Conservation (phyloP, 768 basidiomycete genomes). For the Paxillus rubicundulus region DNA sequence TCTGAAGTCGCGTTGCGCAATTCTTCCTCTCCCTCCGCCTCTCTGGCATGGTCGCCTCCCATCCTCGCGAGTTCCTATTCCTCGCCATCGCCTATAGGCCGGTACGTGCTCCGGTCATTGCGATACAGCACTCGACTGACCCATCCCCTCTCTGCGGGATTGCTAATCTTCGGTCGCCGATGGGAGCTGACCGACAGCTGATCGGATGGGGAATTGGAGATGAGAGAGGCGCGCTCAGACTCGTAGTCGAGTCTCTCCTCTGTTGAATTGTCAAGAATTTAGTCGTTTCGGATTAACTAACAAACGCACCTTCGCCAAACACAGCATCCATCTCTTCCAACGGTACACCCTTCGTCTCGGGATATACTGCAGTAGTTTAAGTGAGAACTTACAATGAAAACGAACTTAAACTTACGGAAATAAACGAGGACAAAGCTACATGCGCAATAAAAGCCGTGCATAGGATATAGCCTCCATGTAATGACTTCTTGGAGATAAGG, state of each 20-base stretch:
- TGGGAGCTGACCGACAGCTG: slow-evolving; percentile 34
- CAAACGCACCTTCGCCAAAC: slow-evolving; percentile 74
- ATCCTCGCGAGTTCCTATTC: slow-evolving; percentile 62
- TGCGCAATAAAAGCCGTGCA: slow-evolving; percentile 92
- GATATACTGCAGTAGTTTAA: slow-evolving; percentile 56
- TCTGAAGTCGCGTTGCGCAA: slow-evolving; percentile 7
- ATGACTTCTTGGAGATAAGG: slow-evolving; percentile 86
- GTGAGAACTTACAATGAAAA: background rate
- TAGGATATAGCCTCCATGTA: slow-evolving; percentile 88
- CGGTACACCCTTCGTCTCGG: slow-evolving; percentile 83
- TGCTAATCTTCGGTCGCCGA: slow-evolving; percentile 22
- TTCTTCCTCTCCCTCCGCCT: slow-evolving; percentile 27
- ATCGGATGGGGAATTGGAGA: slow-evolving; percentile 39
- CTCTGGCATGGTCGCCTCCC: slow-evolving; percentile 33
- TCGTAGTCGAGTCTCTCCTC: slow-evolving; percentile 68
- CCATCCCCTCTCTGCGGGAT: slow-evolving; percentile 39
- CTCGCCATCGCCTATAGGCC: slow-evolving; percentile 45
- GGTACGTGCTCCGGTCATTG: slow-evolving; percentile 41
- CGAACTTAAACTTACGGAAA: slow-evolving; percentile 54
- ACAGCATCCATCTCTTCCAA: slow-evolving; percentile 90
- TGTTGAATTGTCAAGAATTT: slow-evolving; percentile 17
- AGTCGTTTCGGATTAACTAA: slow-evolving; percentile 12
- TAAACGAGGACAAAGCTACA: slow-evolving; percentile 86
- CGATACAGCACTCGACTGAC: slow-evolving; percentile 50
- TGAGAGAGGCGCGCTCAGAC: slow-evolving; percentile 57